Evolutionary conservation across 2,329 filamentous ascomycete species (phyloP).

Genomic region (Monosporascus sp.): DNA sequence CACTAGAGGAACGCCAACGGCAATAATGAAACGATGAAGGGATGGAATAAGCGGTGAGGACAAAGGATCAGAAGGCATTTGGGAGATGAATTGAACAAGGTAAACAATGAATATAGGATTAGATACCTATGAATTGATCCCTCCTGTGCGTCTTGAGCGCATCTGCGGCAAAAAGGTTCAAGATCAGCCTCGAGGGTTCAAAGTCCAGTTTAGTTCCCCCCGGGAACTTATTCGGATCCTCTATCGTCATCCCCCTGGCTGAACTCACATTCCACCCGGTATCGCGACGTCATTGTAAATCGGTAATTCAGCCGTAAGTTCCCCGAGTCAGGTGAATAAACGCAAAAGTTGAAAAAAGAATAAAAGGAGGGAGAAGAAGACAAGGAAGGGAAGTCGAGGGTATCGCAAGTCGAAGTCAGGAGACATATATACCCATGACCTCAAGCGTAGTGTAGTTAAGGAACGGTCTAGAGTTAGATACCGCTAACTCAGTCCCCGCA

Average conservation of each 20-base stretch:
- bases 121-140: conserved; percentile 76
- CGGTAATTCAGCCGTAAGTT: background rate
- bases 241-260: background rate
- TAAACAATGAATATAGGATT: conserved; percentile 1
- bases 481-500: too few species aligned
- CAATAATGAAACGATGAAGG: background rate
- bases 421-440: background rate
- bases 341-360: background rate
- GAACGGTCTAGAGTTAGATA: background rate
- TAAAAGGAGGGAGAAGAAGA: background rate
- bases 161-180: conserved; percentile 35
- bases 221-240: background rate
- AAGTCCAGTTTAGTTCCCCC: background rate
- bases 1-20: too few species aligned
- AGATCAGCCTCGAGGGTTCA: background rate
- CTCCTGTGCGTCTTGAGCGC: conserved; percentile 77
- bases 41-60: background rate
- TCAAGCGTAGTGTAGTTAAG: background rate
- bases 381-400: background rate
- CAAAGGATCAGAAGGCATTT: too few species aligned
- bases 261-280: conserved; percentile 67
- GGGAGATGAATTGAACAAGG: background rate
- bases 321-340: background rate
- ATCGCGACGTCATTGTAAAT: conserved; percentile 54
- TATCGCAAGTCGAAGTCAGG: background rate